Conservation (phyloP, 805 yeast species). For the Candida michaelii region DNA sequence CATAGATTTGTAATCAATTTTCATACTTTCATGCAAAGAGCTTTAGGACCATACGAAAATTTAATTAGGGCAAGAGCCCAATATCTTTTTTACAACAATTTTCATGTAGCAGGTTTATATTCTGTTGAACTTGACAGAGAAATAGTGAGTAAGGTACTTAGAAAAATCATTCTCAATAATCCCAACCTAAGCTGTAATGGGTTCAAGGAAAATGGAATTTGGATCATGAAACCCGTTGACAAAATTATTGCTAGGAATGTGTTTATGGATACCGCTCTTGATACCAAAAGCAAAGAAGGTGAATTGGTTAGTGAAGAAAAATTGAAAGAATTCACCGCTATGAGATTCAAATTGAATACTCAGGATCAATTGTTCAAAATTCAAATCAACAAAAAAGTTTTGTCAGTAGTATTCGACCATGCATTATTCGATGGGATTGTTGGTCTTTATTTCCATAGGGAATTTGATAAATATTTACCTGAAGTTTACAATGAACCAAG, state of each 20-base stretch:
- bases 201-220: constrained; percentile 17
- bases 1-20: not conserved
- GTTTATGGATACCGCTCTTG: constrained; percentile 10
- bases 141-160: constrained; percentile 24
- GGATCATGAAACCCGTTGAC: constrained; percentile 25
- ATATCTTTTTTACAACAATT: constrained; percentile 29
- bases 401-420: constrained; percentile 35
- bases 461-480: constrained; percentile 22
- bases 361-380: constrained; percentile 31
- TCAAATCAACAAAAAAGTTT: constrained; percentile 22
- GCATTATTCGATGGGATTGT: constrained; percentile 41
- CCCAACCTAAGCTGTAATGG: constrained; percentile 34
- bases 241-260: constrained; percentile 26
- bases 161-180: constrained; percentile 34
- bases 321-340: constrained; percentile 23
- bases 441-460: constrained; percentile 34
- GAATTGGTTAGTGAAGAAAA: constrained; percentile 24
- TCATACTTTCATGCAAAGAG: constrained; percentile 15
- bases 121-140: constrained; percentile 19
- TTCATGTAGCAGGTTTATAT: constrained; percentile 34
- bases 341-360: constrained; percentile 21
- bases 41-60: constrained; percentile 32
- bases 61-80: constrained; percentile 35
- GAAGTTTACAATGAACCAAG: constrained; percentile 15
- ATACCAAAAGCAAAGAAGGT: constrained; percentile 4